Percentiles rank a stretch among this genome's conserved stretches.
Conservation (phyloP, 2,329 filamentous ascomycete species). For the Cordyceps cateniannulata region DNA sequence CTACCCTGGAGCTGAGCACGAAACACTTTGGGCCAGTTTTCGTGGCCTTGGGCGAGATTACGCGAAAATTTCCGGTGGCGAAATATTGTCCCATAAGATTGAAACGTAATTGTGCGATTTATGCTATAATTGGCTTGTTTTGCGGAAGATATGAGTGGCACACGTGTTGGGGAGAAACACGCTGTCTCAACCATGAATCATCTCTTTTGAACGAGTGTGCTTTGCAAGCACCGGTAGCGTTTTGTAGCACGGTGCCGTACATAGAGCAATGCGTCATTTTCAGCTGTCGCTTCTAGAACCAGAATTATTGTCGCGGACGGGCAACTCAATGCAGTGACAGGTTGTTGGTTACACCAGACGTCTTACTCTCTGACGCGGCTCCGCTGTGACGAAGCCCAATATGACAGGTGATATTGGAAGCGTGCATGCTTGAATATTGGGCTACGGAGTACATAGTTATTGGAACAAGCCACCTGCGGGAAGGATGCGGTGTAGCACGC, state of each 20-base stretch:
- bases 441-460: background rate
- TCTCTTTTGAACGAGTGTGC: no score
- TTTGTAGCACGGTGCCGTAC: no score
- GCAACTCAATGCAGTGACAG: background rate
- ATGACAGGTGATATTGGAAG: background rate
- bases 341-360: constrained; percentile 2
- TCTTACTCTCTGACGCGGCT: constrained; percentile 1
- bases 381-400: background rate
- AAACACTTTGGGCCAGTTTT: no score
- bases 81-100: background rate
- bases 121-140: background rate
- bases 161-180: background rate
- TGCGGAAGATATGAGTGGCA: background rate
- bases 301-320: background rate
- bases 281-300: background rate
- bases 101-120: background rate
- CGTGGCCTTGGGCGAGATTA: no score
- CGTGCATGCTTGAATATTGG: background rate
- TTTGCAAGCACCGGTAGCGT: no score
- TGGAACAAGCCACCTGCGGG: background rate
- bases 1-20: background rate
- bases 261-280: background rate
- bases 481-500: background rate
- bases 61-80: background rate
- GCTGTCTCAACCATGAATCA: background rate